Base-by-base conservation (phyloP, 129 eudicot genomes). In the Flaveria trinervia region DNA sequence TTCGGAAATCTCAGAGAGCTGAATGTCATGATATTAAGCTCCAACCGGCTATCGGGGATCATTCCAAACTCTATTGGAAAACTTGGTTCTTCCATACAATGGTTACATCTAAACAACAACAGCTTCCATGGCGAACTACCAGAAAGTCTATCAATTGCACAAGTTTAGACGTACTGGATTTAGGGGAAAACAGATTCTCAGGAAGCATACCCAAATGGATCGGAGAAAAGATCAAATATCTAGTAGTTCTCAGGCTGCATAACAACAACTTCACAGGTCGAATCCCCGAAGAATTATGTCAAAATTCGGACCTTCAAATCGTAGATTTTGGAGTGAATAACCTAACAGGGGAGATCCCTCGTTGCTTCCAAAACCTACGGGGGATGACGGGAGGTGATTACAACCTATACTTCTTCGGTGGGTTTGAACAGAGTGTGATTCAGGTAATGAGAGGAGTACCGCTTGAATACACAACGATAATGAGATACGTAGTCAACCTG, bases 161-260 rank as follows among this genome's bases (percentile, higher is more conserved):
- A 8, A 52, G 60, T 9, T 55, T 80, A 65, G 26, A 17, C 23
- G 68, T 80, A 2, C 36, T 80, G 5, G 84, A 80, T 68, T 66
- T 80, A 49, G 79, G 84, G 4, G 84, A 80, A 22, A 80, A 74
- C 61, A 68, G 46, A 55, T 55, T 80, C 46, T 55, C 84, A 0
- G 84, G 84, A 74, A 80, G 15, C 30, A 74, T 80, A 73, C 84
- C 84, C 16, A 74, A 67, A 12, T 80, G 84, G 84, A 80, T 80
- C 9, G 78, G 83, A 23, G 78, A 72, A 10, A 51, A 62, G 23
- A 22, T 79, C 67, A 62, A 23, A 52, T 36, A 0, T 71, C 49
- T 79, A 0, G 83, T 22, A 26, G 68, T 79, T 65, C 78, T 79
- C 20, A 72, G 83, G 68, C 68, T 79, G 51, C 83, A 72, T 65